Evolutionary conservation across 768 basidiomycete species (phyloP).

Genomic region (Pleurotus giganteus): DNA sequence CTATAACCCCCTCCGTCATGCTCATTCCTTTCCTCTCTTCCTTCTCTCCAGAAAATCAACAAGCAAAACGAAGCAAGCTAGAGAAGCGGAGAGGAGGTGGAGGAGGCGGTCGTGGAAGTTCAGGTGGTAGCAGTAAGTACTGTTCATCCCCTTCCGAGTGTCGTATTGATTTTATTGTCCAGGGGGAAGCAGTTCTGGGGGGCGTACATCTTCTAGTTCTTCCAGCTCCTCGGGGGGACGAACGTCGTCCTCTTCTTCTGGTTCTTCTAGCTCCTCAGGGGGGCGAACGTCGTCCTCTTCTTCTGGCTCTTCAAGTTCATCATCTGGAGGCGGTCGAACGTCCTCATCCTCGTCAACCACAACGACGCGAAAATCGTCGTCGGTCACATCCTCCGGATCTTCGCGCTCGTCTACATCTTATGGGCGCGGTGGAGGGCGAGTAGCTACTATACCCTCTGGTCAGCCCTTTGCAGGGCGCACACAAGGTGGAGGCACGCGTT

Average conservation of each 20-base stretch:
- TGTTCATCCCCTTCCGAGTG: not conserved
- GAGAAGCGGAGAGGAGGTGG: constrained; percentile 16
- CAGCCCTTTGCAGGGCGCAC: constrained; percentile 44
- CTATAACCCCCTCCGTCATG: too few relatives aligned
- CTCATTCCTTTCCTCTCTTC: constrained; percentile 10
- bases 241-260: not conserved
- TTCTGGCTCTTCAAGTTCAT: constrained; percentile 13
- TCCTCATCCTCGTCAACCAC: constrained; percentile 12
- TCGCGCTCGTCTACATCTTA: constrained; percentile 23
- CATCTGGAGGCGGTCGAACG: constrained; percentile 11
- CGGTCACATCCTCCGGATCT: constrained; percentile 9
- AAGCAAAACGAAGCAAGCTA: constrained; percentile 9
- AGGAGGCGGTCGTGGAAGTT: constrained; percentile 25
- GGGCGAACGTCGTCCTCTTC: not conserved
- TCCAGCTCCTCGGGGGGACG: not conserved
- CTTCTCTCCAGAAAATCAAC: not conserved
- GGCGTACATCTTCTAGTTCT: too few relatives aligned
- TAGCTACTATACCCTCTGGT: constrained; percentile 38
- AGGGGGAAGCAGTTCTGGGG: not conserved
- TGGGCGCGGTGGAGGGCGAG: constrained; percentile 28
- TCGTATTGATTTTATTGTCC: not conserved
- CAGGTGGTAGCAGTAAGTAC: constrained; percentile 15
- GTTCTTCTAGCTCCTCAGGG: constrained; percentile 1
- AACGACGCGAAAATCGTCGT: constrained; percentile 7
- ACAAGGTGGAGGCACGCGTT: constrained; percentile 51